Evolutionary conservation across 257 asterid genomes (phyloP).

Genomic region (Scutellaria minor): DNA sequence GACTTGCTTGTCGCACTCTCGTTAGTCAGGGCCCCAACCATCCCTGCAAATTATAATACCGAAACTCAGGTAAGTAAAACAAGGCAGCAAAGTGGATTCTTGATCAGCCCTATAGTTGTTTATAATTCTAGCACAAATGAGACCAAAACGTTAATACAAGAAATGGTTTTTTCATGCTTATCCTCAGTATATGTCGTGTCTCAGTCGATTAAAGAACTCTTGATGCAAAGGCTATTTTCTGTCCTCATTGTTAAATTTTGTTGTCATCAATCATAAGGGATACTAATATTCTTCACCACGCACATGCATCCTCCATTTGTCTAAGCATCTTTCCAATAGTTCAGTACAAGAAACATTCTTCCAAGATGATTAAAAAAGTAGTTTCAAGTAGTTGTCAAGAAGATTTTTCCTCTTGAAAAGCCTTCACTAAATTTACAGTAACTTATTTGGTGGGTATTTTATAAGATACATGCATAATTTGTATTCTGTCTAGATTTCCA

Average conservation of each 20-base stretch:
- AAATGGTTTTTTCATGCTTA: background rate
- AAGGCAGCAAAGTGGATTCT: background rate
- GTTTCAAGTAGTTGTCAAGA: background rate
- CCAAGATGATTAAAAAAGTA: background rate
- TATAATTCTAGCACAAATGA: background rate
- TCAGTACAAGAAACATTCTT: background rate
- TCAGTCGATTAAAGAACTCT: slow-evolving; percentile 5
- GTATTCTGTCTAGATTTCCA: background rate
- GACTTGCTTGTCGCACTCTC: slow-evolving; percentile 99
- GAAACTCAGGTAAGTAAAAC: slow-evolving; percentile 4
- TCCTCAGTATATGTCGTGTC: background rate
- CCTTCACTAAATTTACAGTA: background rate
- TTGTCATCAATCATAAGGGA: background rate
- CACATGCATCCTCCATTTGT: background rate
- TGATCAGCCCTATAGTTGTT: background rate
- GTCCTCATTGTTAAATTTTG: background rate
- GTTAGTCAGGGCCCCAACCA: slow-evolving; percentile 96
- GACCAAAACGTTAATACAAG: slow-evolving; percentile 10
- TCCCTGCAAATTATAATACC: slow-evolving; percentile 53
- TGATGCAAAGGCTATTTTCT: background rate
- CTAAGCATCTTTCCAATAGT: background rate
- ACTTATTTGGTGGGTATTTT: background rate
- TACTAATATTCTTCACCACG: background rate
- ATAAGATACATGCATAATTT: slow-evolving; percentile 5
- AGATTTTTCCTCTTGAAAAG: background rate